Percentiles rank a stretch among this genome's conserved stretches.
phyloP scores from a whole-genome alignment of 768 basidiomycete species.

The Boletus subparvulus region DNA sequence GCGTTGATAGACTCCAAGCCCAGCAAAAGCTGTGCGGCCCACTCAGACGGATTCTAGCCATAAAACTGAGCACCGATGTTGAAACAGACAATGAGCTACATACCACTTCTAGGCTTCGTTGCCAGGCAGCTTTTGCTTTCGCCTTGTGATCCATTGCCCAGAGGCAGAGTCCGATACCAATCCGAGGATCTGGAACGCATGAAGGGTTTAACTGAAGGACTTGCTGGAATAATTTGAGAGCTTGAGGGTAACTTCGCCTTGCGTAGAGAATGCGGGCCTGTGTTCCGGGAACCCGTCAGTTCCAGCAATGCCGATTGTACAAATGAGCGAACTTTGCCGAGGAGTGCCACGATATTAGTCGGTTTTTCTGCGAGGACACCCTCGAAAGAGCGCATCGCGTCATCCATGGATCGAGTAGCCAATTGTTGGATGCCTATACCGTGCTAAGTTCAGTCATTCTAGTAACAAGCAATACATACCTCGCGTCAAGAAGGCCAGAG shows the following conservation, averaged over 20 bases:
- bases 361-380: conserved; percentile 74
- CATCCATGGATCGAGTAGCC: conserved; percentile 75
- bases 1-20: conserved; percentile 86
- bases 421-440: conserved; percentile 75
- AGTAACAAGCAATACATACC: conserved; percentile 39
- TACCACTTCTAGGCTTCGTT: conserved; percentile 82
- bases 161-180: conserved; percentile 92
- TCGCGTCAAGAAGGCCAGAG: conserved; percentile 63
- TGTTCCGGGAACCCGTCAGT: background rate
- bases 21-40: conserved; percentile 77
- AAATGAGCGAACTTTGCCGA: conserved; percentile 66
- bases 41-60: conserved; percentile 70
- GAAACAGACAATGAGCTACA: conserved; percentile 30
- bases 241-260: conserved; percentile 69
- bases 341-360: conserved; percentile 81
- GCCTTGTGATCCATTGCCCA: conserved; percentile 86
- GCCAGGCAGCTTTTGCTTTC: conserved; percentile 87
- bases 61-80: background rate
- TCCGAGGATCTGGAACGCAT: conserved; percentile 88
- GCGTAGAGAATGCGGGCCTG: conserved; percentile 87
- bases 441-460: background rate
- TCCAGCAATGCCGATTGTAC: background rate
- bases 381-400: conserved; percentile 81
- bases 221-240: conserved; percentile 84
- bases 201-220: conserved; percentile 75